Evolutionary conservation across 768 basidiomycete species (phyloP).

Genomic region (Termitomyces sp.): DNA sequence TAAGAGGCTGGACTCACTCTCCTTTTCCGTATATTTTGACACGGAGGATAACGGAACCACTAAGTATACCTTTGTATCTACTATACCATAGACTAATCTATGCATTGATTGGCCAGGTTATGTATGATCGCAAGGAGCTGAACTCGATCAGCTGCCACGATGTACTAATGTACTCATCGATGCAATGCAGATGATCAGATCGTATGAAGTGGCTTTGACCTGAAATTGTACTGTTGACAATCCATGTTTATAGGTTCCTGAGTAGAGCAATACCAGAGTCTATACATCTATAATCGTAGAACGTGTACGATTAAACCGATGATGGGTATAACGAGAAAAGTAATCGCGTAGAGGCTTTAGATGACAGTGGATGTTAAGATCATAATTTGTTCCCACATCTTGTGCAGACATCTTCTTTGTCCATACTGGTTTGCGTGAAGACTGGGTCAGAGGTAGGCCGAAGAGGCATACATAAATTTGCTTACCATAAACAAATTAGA

Average conservation of each 20-base stretch:
- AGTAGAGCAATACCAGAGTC: not conserved
- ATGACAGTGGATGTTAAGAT: not conserved
- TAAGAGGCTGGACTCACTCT: not conserved
- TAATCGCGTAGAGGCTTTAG: not conserved
- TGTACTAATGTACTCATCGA: too few relatives aligned
- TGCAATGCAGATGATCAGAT: too few relatives aligned
- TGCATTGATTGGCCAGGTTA: not conserved
- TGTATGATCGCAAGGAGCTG: not conserved
- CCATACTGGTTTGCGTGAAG: not conserved
- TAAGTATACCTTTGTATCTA: not conserved
- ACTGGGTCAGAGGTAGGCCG: not conserved
- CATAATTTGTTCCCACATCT: conserved; percentile 10
- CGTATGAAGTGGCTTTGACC: not conserved
- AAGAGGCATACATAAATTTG: not conserved
- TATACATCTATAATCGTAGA: not conserved
- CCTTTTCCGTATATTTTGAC: not conserved
- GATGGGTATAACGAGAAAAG: not conserved
- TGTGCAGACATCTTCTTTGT: conserved; percentile 7
- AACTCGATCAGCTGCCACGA: not conserved
- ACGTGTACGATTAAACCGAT: not conserved
- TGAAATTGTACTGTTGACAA: not conserved
- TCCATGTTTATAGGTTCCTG: not conserved
- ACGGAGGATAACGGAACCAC: not conserved
- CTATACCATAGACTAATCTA: not conserved
- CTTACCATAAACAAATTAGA: conserved; percentile 13